These are phyloP conservation scores for Diaporthe citriasiana DNA, from an alignment of 2,329 filamentous ascomycete genomes.

Conservation along the genomic window DNA sequence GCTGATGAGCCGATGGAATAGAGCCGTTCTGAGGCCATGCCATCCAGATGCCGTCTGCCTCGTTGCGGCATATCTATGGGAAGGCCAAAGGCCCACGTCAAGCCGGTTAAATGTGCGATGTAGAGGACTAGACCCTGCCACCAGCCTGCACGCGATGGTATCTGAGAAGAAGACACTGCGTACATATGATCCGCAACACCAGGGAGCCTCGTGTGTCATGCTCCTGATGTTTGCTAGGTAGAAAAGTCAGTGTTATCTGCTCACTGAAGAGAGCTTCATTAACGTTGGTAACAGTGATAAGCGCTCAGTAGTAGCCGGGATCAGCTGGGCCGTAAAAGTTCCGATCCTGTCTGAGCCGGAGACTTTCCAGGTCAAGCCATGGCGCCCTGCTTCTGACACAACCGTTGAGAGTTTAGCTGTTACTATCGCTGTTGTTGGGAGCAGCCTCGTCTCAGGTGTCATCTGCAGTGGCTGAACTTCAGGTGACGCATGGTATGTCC, in stretches of 20 bases:
- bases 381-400: slow-evolving; percentile 3
- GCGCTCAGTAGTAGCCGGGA: not conserved
- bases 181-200: not conserved
- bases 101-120: not conserved
- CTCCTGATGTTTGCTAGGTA: not conserved
- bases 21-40: not conserved
- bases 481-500: not conserved
- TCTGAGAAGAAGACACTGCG: too few species aligned
- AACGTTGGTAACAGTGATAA: not conserved
- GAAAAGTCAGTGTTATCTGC: not conserved
- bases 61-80: not conserved
- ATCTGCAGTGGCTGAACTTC: slow-evolving; percentile 4
- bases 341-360: not conserved
- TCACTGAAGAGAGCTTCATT: not conserved
- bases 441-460: slow-evolving; percentile 17
- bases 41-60: not conserved
- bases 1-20: not conserved
- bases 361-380: not conserved
- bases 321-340: not conserved
- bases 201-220: not conserved
- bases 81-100: not conserved
- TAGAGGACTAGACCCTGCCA: slow-evolving; percentile 2
- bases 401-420: not conserved
- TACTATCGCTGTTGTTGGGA: not conserved
- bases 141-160: not conserved